Evolutionary conservation across 176 grass and related monocot species (phyloP).

Genomic region (Oryza meridionalis): DNA sequence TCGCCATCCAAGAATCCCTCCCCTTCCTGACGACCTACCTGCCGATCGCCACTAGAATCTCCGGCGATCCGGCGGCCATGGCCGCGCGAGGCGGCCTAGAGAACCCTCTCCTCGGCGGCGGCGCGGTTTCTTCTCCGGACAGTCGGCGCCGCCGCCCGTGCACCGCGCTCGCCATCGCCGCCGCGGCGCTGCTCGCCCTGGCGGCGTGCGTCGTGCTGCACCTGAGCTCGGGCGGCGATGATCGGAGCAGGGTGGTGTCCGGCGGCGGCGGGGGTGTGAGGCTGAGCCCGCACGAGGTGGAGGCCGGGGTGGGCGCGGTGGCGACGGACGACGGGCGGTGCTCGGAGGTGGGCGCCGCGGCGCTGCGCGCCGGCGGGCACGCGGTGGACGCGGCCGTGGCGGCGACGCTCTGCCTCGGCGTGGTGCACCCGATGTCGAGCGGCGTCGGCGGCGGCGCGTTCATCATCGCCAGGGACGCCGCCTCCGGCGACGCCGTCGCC

Average conservation of each 20-base stretch:
- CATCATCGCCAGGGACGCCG: slow-evolving; percentile 65
- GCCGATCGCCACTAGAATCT: slow-evolving; percentile 13
- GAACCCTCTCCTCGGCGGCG: slow-evolving; percentile 33
- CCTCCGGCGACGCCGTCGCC: slow-evolving; percentile 63
- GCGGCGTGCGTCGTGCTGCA: slow-evolving; percentile 24
- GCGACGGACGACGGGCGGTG: slow-evolving; percentile 85
- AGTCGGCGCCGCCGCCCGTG: slow-evolving; percentile 14
- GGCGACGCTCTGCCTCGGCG: slow-evolving; percentile 76
- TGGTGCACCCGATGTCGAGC: slow-evolving; percentile 90
- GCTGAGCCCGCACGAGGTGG: slow-evolving; percentile 43
- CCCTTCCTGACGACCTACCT: background rate
- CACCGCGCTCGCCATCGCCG: slow-evolving; percentile 35
- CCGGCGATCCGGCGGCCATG: slow-evolving; percentile 32
- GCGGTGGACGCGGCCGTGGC: slow-evolving; percentile 84
- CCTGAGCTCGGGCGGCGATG: background rate
- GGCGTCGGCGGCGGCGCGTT: slow-evolving; percentile 84
- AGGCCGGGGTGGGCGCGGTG: slow-evolving; percentile 53
- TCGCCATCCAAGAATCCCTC: slow-evolving; percentile 29
- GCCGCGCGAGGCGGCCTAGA: slow-evolving; percentile 4
- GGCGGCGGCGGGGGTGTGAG: background rate
- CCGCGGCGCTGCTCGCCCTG: slow-evolving; percentile 34
- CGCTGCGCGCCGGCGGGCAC: slow-evolving; percentile 74
- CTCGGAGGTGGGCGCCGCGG: slow-evolving; percentile 71
- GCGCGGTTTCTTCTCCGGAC: background rate
- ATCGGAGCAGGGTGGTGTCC: background rate